These are phyloP conservation scores for Penicillium palitans DNA, from an alignment of 2,329 filamentous ascomycete genomes.

Conservation along the genomic window DNA sequence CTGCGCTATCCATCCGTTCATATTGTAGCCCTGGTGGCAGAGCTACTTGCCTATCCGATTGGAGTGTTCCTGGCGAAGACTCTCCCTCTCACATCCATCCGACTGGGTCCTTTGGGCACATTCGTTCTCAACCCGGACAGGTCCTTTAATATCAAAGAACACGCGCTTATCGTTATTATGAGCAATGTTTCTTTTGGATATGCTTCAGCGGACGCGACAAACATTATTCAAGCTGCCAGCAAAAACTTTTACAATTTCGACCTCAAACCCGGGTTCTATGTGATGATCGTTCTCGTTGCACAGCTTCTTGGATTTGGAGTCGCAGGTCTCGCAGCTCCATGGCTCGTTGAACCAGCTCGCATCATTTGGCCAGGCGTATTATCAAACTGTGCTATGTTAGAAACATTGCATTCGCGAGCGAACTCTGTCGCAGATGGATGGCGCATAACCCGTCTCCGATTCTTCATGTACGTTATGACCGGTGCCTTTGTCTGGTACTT, in stretches of 20 bases:
- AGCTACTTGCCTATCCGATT: slow-evolving; percentile 48
- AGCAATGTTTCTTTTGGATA: slow-evolving; percentile 52
- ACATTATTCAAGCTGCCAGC: slow-evolving; percentile 47
- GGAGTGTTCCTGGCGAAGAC: slow-evolving; percentile 43
- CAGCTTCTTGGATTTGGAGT: slow-evolving; percentile 45
- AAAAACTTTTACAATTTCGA: slow-evolving; percentile 44
- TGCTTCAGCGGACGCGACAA: slow-evolving; percentile 49
- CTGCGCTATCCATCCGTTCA: slow-evolving; percentile 50
- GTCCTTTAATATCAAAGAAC: slow-evolving; percentile 51
- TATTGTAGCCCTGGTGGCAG: slow-evolving; percentile 50
- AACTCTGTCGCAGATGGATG: slow-evolving; percentile 43
- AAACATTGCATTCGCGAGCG: slow-evolving; percentile 40
- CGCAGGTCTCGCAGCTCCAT: slow-evolving; percentile 40
- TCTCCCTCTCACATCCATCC: slow-evolving; percentile 39
- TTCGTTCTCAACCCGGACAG: slow-evolving; percentile 44
- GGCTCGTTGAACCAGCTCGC: slow-evolving; percentile 41
- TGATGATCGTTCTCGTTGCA: slow-evolving; percentile 41
- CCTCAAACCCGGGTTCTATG: slow-evolving; percentile 41
- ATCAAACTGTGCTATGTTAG: slow-evolving; percentile 42
- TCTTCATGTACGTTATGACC: slow-evolving; percentile 38
- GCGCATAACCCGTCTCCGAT: slow-evolving; percentile 41
- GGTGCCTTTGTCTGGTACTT: slow-evolving; percentile 50
- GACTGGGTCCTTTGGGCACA: slow-evolving; percentile 22
- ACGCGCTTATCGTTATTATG: slow-evolving; percentile 51
- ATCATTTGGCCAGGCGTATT: slow-evolving; percentile 45